Evolutionary conservation across 331 rosid genomes (phyloP).

Genomic region (Phaseolus coccineus): DNA sequence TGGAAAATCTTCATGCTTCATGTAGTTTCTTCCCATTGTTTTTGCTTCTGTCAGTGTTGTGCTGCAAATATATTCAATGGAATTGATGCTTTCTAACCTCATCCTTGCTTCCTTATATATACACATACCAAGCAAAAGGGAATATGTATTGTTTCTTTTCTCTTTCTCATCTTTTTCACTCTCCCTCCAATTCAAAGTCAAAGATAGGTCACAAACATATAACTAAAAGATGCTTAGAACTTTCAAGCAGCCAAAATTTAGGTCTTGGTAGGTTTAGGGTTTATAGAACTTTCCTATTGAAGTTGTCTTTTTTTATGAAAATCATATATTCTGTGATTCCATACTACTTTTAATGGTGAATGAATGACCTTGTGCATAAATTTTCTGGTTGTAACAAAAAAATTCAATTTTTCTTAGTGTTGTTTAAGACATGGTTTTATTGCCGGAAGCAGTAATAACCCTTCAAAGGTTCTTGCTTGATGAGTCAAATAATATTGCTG

Average conservation of each 20-base stretch:
- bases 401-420: too few species aligned
- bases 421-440: too few species aligned
- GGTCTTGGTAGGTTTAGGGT: too few species aligned
- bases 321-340: background rate
- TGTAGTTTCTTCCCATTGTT: slow-evolving; percentile 39
- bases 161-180: background rate
- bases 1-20: background rate
- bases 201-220: slow-evolving; percentile 1
- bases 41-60: background rate
- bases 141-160: background rate
- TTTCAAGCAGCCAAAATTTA: background rate
- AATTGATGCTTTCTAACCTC: slow-evolving; percentile 28
- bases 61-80: background rate
- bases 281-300: background rate
- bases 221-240: background rate
- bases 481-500: too few species aligned
- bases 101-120: background rate
- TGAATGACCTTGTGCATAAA: too few species aligned
- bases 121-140: background rate
- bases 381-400: too few species aligned
- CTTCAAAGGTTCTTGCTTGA: too few species aligned
- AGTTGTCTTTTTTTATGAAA: background rate
- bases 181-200: slow-evolving; percentile 7
- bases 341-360: too few species aligned
- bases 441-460: too few species aligned